A percentile compares a stretch with the other conserved stretches of the same genome.
phyloP scores from a whole-genome alignment of 73 alveolate genomes.

The Breviolum minutum region DNA sequence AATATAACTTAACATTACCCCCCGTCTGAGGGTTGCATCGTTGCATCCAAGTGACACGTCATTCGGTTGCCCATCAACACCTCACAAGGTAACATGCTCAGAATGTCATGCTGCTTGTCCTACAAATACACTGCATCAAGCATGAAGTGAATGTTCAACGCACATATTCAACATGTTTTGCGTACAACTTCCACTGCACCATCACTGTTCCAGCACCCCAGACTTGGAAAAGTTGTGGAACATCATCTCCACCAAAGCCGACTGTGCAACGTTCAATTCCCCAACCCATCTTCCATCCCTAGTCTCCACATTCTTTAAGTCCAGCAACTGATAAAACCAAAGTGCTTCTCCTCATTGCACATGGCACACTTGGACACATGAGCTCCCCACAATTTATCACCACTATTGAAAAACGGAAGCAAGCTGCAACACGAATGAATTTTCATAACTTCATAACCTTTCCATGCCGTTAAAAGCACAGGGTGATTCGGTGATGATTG shows the following conservation, averaged over 20 bases:
- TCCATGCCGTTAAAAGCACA: neutral
- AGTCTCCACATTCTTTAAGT: neutral
- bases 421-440: too few species aligned
- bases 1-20: too few species aligned
- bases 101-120: too few species aligned
- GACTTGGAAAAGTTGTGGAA: too few species aligned
- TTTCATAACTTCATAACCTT: neutral
- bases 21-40: neutral
- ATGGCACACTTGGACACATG: too few species aligned
- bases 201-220: too few species aligned
- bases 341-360: slow-evolving; percentile 36
- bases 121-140: too few species aligned
- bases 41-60: slow-evolving; percentile 58
- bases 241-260: too few species aligned
- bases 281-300: too few species aligned
- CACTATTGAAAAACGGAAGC: too few species aligned
- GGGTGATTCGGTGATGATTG: neutral
- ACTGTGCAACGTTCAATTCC: too few species aligned
- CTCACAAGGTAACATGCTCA: neutral
- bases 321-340: slow-evolving; percentile 81
- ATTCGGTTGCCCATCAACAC: slow-evolving; percentile 75
- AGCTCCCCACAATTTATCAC: too few species aligned
- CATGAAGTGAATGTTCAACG: neutral
- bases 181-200: neutral
- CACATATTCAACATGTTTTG: neutral